phyloP scores from a whole-genome alignment of 176 grass and related monocot genomes.

The Phragmites australis region DNA sequence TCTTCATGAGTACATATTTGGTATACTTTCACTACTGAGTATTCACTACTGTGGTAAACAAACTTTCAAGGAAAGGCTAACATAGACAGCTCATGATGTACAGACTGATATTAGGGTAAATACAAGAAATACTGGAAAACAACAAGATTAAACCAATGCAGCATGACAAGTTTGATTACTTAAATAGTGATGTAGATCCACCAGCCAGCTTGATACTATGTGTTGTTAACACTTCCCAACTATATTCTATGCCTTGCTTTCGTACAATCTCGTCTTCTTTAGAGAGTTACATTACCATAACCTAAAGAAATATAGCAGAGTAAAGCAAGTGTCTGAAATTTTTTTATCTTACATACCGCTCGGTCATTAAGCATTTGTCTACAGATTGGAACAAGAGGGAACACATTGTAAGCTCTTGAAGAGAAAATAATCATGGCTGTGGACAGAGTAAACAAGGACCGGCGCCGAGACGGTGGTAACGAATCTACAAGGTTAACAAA shows the following conservation, averaged over 20 bases:
- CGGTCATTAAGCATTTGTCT: conserved; percentile 74
- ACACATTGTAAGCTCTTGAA: conserved; percentile 82
- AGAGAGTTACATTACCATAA: conserved; percentile 26
- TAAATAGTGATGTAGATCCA: conserved; percentile 10
- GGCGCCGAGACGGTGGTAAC: conserved; percentile 67
- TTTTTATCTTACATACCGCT: conserved; percentile 58
- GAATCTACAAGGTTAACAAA: conserved; percentile 59
- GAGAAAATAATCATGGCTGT: conserved; percentile 97
- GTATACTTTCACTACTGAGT: not conserved
- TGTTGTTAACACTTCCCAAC: conserved; percentile 18
- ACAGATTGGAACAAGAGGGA: conserved; percentile 79
- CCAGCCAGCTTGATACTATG: conserved; percentile 18
- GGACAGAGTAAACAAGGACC: conserved; percentile 81
- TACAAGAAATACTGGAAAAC: not conserved
- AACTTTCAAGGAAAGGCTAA: not conserved
- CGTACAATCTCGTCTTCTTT: conserved; percentile 27
- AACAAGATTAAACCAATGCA: conserved; percentile 14
- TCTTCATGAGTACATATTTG: not conserved
- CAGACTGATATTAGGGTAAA: not conserved
- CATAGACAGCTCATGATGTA: conserved; percentile 7
- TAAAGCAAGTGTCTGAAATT: not conserved
- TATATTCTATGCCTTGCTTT: conserved; percentile 7
- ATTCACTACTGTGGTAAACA: conserved; percentile 7
- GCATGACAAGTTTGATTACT: not conserved
- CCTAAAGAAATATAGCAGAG: conserved; percentile 29